Percentiles rank a stretch among this genome's conserved stretches.
These are phyloP conservation scores for Dactylellina leptospora DNA, from an alignment of 2,329 filamentous ascomycete species.

Conservation along the genomic window DNA sequence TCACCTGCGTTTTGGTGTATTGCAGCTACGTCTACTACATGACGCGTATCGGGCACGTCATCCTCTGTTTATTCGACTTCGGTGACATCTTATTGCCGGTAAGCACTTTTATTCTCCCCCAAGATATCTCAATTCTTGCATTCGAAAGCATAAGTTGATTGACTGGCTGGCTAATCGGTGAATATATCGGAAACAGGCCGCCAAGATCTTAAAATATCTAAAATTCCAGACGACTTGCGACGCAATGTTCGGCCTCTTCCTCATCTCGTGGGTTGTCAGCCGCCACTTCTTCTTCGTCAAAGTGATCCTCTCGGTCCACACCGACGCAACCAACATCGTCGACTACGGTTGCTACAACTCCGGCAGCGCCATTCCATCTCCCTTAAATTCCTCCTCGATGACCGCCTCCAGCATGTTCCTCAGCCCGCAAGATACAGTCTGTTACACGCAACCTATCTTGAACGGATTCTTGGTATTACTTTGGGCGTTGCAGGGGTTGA, in stretches of 20 bases:
- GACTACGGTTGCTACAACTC: slow-evolving; percentile 74
- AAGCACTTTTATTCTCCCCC: slow-evolving; percentile 59
- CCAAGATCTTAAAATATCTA: slow-evolving; percentile 93
- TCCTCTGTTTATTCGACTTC: slow-evolving; percentile 91
- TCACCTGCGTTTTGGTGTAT: slow-evolving; percentile 82
- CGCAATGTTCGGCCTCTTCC: slow-evolving; percentile 82
- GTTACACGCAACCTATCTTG: slow-evolving; percentile 78
- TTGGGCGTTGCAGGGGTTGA: slow-evolving; percentile 79
- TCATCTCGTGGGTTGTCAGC: slow-evolving; percentile 81
- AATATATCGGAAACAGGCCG: slow-evolving; percentile 66
- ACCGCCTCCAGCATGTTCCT: slow-evolving; percentile 63
- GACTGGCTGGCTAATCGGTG: too few relatives aligned
- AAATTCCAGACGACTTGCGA: slow-evolving; percentile 81
- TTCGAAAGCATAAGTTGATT: too few relatives aligned
- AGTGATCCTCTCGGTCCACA: slow-evolving; percentile 83
- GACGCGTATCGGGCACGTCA: slow-evolving; percentile 85
- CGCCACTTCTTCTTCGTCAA: slow-evolving; percentile 82
- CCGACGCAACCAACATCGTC: slow-evolving; percentile 71
- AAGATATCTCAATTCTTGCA: too few relatives aligned
- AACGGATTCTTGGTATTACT: slow-evolving; percentile 80
- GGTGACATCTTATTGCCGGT: slow-evolving; percentile 89
- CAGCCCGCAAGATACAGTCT: slow-evolving; percentile 73
- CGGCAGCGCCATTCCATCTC: slow-evolving; percentile 58
- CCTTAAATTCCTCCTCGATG: slow-evolving; percentile 72
- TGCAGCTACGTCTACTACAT: slow-evolving; percentile 86